Percentiles rank a stretch among this genome's conserved stretches.
Conservation (phyloP, 1,139 yeast genomes). For the Eremothecium gossypii region DNA sequence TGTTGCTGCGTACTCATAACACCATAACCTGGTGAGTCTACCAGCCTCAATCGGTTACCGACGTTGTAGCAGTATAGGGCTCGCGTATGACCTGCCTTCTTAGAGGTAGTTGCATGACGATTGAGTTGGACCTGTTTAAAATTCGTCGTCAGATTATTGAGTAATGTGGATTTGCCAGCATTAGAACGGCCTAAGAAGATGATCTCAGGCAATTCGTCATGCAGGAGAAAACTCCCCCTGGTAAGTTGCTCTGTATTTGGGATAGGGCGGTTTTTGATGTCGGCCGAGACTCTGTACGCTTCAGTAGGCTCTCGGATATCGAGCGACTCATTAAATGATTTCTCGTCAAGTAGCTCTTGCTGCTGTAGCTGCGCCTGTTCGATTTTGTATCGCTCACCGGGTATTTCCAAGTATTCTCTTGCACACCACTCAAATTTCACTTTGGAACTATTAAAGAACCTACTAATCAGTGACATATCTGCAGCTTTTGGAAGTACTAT, state of each 20-base stretch:
- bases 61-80: slow-evolving; percentile 66
- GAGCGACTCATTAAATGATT: too few relatives aligned
- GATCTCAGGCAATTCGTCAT: slow-evolving; percentile 50
- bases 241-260: too few relatives aligned
- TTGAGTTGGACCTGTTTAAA: slow-evolving; percentile 28
- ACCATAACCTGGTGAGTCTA: slow-evolving; percentile 90
- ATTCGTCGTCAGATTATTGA: slow-evolving; percentile 44
- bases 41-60: slow-evolving; percentile 50
- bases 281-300: too few relatives aligned
- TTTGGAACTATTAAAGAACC: slow-evolving; percentile 39
- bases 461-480: slow-evolving; percentile 22
- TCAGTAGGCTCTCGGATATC: too few relatives aligned
- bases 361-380: too few relatives aligned
- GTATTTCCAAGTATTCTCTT: slow-evolving; percentile 43
- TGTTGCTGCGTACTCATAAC: slow-evolving; percentile 49
- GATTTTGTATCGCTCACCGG: slow-evolving; percentile 35
- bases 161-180: slow-evolving; percentile 72
- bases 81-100: slow-evolving; percentile 65
- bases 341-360: too few relatives aligned
- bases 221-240: slow-evolving; percentile 13
- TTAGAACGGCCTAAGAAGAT: slow-evolving; percentile 71
- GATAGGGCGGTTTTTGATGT: too few relatives aligned
- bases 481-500: slow-evolving; percentile 35
- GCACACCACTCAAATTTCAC: slow-evolving; percentile 53
- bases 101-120: slow-evolving; percentile 46